Base-by-base conservation (phyloP, 495 filamentous ascomycete genomes). In the Clohesyomyces aquaticus region DNA sequence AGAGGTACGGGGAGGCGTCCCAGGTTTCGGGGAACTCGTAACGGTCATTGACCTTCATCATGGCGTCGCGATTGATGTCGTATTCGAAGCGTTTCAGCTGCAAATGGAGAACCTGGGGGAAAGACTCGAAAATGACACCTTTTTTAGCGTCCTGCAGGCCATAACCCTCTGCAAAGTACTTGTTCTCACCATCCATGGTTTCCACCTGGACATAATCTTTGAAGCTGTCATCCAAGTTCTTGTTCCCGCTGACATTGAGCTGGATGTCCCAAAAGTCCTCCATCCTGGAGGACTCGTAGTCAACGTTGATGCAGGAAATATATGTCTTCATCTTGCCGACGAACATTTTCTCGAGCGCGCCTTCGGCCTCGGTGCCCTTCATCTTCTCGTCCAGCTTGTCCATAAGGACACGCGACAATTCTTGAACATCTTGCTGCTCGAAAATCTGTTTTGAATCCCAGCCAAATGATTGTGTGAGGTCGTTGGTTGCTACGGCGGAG, bases 221-320 rank as follows among this genome's bases (percentile, higher is more conserved):
- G 79, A 99, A 97, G 69, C 93, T 96, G 58, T 96, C 91, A 60
- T 96, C 88, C 59, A 99, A 78, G 55, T 88, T 93, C 76, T 90
- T 91, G 80, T 95, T 95, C 27, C 91, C 91, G 63, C 89, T 87
- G 45, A 99, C 94, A 62, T 98, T 99, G 65, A 99, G 85, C 71
- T 98, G 94, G 53, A 99, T 89, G 73, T 99, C 94, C 94, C 94
- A 99, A 75, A 96, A 99, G 62, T 98, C 95, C 77, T 99, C 95
- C 49, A 93, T 80, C 50, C 93, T 86, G 29, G 91, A 95, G 6
- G 93, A 96, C 74, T 96, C 91, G 76, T 95, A 99, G 51, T 93
- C 88, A 58, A 99, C 94, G 74, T 99, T 93, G 74, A 98, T 97
- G 79, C 94, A 99, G 4, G 90, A 94, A 61, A 99, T 94, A 75